Percentiles rank a stretch among this genome's conserved stretches.
Conservation (phyloP, 2,329 filamentous ascomycete genomes). For the Anisogramma anomala region DNA sequence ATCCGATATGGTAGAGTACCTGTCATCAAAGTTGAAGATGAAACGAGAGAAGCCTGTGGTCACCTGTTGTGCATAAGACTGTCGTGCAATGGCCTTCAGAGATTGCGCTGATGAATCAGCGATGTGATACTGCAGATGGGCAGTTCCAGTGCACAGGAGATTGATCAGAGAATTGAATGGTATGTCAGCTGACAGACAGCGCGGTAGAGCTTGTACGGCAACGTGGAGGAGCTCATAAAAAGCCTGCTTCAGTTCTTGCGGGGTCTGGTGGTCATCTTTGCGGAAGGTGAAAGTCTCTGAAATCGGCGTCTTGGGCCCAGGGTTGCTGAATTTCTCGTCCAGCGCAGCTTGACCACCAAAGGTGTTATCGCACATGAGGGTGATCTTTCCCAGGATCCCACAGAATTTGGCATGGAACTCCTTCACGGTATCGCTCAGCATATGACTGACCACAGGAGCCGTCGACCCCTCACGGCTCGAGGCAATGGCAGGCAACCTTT, state of each 20-base stretch:
- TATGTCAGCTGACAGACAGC: conserved; percentile 84
- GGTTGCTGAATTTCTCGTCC: conserved; percentile 85
- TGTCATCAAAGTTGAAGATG: conserved; percentile 97
- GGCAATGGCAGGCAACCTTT: conserved; percentile 19
- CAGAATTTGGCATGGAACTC: conserved; percentile 88
- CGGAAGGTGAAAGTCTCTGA: conserved; percentile 89
- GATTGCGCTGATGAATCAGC: conserved; percentile 86
- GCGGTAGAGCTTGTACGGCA: conserved; percentile 84
- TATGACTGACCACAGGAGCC: conserved; percentile 46
- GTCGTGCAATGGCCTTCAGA: conserved; percentile 85
- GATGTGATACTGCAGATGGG: conserved; percentile 87
- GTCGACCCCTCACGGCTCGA: conserved; percentile 54
- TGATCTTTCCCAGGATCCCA: conserved; percentile 90
- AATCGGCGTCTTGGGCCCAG: conserved; percentile 87
- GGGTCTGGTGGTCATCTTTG: conserved; percentile 63
- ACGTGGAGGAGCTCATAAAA: conserved; percentile 95
- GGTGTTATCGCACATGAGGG: conserved; percentile 88
- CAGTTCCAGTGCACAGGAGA: conserved; percentile 87
- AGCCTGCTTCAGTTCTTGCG: conserved; percentile 75
- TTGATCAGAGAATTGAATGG: conserved; percentile 92
- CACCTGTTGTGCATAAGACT: conserved; percentile 87
- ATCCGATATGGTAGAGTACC: conserved; percentile 95
- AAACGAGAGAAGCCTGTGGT: conserved; percentile 94
- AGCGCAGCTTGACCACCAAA: conserved; percentile 92
- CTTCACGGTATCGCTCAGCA: conserved; percentile 63